Evolutionary conservation across 306 rosid species (phyloP), one percentile per base, ranked within the genome.

Genomic region (Begonia peltatifolia): DNA sequence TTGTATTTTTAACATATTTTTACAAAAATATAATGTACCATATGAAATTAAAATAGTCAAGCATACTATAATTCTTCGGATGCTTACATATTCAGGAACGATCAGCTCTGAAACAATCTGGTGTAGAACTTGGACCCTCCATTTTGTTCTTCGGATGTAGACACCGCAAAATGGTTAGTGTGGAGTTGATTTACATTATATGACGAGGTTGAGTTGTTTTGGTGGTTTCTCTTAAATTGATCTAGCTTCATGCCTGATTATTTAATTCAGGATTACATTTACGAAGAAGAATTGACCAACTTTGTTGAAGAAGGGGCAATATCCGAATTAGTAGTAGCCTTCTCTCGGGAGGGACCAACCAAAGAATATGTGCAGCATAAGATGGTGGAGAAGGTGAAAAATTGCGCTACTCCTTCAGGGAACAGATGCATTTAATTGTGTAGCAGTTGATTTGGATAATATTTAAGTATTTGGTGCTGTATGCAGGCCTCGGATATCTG

Each of bases 301-400:
- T 92, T 92, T 38, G 80, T 79, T 2, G 69, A 74, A 57, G 63
- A 68, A 10, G 89, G 94, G 41, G 87, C 94, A 49, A 89, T 92
- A 51, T 79, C 94, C 47, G 94, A 87, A 72, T 80, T 92, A 57
- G 63, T 83, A 47, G 74, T 87, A 61, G 96, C 96, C 64, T 92
- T 92, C 83, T 92, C 99, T 11, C 81, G 99, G 2, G 83, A 92
- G 68, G 96, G 99, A 54, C 83, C 94, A 13, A 69, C 76, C 60
- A 92, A 92, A 74, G 81, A 83, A 57, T 92, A 92, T 44, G 99
- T 92, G 59, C 99, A 92, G 75, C 99, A 92, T 63, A 83, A 84
- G 70, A 83, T 92, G 93, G 75, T 70, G 68, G 75, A 92, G 65
- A 92, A 77, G 99, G 99, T 92, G 54, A 46, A 30, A 50, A 25